A percentile compares a stretch with the other conserved stretches of the same genome.
Conservation (phyloP, 1,284 basidiomycete species). For the Malassezia sp. region DNA sequence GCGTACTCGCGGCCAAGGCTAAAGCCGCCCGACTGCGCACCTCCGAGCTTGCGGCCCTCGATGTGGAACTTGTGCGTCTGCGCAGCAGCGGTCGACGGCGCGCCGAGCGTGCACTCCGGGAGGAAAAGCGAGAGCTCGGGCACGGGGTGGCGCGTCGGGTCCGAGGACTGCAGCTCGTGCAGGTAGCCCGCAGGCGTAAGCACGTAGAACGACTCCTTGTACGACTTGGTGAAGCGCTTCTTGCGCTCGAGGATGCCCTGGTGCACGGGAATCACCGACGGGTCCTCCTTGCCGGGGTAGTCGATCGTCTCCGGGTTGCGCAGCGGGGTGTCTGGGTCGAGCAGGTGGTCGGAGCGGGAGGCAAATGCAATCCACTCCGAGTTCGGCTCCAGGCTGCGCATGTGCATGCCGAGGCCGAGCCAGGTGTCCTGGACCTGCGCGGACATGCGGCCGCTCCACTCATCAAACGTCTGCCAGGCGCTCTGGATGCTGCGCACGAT, state of each 20-base stretch:
- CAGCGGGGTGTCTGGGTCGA: constrained; percentile 81
- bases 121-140: constrained; percentile 85
- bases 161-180: constrained; percentile 75
- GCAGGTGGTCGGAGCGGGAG: constrained; percentile 82
- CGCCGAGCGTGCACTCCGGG: constrained; percentile 88
- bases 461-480: constrained; percentile 92
- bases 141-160: constrained; percentile 56
- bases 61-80: constrained; percentile 94
- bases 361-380: constrained; percentile 95
- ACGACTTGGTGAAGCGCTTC: constrained; percentile 86
- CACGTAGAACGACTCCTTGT: constrained; percentile 68
- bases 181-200: constrained; percentile 91
- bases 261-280: constrained; percentile 75
- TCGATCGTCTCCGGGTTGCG: constrained; percentile 56
- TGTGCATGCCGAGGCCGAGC: constrained; percentile 62
- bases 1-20: constrained; percentile 55
- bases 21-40: constrained; percentile 57
- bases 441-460: constrained; percentile 79
- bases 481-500: constrained; percentile 90
- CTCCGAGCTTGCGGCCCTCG: constrained; percentile 68
- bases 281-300: constrained; percentile 89
- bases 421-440: constrained; percentile 69
- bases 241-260: constrained; percentile 86
- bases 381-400: constrained; percentile 77
- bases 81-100: constrained; percentile 62